Conservation (phyloP, 192 early-diverging fungal genomes). For the Coemansia sp. region DNA sequence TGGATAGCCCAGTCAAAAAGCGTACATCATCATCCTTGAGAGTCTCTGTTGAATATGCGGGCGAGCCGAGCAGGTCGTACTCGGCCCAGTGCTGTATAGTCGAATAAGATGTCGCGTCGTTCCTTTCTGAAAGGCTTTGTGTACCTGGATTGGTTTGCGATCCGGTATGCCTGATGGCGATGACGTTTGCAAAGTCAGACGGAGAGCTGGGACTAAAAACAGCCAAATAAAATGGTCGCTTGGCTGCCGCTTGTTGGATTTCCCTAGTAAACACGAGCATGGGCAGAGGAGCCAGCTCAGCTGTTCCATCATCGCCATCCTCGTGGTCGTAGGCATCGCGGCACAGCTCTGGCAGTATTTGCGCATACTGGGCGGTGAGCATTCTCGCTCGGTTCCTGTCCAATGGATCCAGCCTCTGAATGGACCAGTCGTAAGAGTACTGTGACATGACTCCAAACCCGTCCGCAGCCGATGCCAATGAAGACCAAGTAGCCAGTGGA, state of each 20-base stretch:
- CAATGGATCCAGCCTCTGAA: constrained; percentile 22
- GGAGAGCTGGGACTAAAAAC: constrained; percentile 18
- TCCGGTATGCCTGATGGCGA: constrained; percentile 16
- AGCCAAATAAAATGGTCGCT: constrained; percentile 31
- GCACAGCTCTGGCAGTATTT: constrained; percentile 35
- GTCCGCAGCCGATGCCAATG: constrained; percentile 13
- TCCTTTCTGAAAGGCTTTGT: constrained; percentile 5
- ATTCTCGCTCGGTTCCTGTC: constrained; percentile 35
- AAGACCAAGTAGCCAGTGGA: constrained; percentile 26
- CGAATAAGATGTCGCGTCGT: not conserved
- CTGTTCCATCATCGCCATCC: not conserved
- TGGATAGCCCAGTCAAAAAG: not conserved
- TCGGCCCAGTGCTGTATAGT: constrained; percentile 40
- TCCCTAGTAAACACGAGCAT: constrained; percentile 39
- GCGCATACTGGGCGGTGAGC: constrained; percentile 50
- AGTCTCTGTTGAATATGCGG: constrained; percentile 1
- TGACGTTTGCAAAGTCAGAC: constrained; percentile 39
- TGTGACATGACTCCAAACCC: constrained; percentile 1
- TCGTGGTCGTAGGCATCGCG: not conserved
- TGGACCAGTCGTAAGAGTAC: constrained; percentile 30
- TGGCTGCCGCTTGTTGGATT: not conserved
- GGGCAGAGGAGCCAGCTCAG: constrained; percentile 15
- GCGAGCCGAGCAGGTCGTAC: constrained; percentile 43
- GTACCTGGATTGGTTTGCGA: not conserved
- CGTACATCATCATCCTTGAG: not conserved